These are phyloP conservation scores for Blastocladiella emersonii DNA, from an alignment of 371 early-diverging fungal species.

Conservation along the genomic window DNA sequence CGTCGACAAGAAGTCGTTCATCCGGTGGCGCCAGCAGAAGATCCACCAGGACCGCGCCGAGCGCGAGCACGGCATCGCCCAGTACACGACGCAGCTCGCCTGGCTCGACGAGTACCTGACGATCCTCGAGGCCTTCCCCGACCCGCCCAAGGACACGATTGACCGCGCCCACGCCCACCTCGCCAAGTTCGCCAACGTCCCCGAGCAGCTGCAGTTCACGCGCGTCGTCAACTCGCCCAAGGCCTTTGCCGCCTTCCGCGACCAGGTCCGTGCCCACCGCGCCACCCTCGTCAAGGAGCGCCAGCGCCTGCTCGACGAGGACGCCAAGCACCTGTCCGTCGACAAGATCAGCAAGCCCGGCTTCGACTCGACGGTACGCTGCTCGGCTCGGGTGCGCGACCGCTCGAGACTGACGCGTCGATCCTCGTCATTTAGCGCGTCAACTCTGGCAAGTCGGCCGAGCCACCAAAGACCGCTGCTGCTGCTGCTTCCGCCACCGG, in stretches of 20 bases:
- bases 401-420: no score
- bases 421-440: conserved; percentile 8
- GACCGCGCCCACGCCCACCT: conserved; percentile 8
- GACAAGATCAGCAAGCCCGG: conserved; percentile 64
- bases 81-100: conserved; percentile 39
- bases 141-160: conserved; percentile 10
- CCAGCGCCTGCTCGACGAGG: conserved; percentile 43
- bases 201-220: background rate
- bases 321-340: conserved; percentile 52
- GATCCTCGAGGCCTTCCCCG: conserved; percentile 23
- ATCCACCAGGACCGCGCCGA: conserved; percentile 78
- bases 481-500: conserved; percentile 12
- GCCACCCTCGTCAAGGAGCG: conserved; percentile 30
- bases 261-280: conserved; percentile 17
- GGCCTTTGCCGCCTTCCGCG: conserved; percentile 18
- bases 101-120: conserved; percentile 38
- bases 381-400: background rate
- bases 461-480: conserved; percentile 12
- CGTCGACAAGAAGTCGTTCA: conserved; percentile 87
- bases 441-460: no score
- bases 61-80: conserved; percentile 54
- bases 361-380: conserved; percentile 51
- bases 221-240: conserved; percentile 11
- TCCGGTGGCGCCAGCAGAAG: conserved; percentile 79
- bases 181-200: background rate